Percentiles rank a stretch among this genome's conserved stretches.
phyloP scores from a whole-genome alignment of 805 yeast species.

The Hanseniaspora pseudoguilliermondii region DNA sequence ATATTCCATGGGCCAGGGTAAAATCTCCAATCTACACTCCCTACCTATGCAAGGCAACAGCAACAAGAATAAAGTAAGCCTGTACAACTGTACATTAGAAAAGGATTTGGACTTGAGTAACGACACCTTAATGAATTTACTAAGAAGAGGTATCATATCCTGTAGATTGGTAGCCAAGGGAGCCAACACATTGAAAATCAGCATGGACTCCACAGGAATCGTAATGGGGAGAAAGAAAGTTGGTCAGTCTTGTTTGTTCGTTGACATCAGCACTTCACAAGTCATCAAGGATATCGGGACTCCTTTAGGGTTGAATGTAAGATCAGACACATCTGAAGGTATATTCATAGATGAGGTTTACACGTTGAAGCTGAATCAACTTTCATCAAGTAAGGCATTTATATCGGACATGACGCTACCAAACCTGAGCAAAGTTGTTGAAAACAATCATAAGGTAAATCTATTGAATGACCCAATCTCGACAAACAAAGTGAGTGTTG shows the following conservation, averaged over 20 bases:
- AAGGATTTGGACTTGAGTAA: conserved; percentile 7
- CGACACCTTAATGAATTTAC: conserved; percentile 1
- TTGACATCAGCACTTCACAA: conserved; percentile 7
- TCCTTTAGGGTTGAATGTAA: conserved; percentile 7
- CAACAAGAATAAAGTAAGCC: neutral
- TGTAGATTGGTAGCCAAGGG: conserved; percentile 11
- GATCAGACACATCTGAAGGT: conserved; percentile 7
- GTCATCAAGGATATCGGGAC: conserved; percentile 12
- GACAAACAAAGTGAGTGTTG: neutral
- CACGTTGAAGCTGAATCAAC: conserved; percentile 7
- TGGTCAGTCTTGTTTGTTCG: conserved; percentile 11
- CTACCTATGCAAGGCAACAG: conserved; percentile 12
- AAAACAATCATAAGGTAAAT: neutral
- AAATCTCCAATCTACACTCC: conserved; percentile 9
- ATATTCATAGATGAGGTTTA: conserved; percentile 17
- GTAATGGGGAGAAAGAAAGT: conserved; percentile 12
- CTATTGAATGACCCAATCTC: neutral
- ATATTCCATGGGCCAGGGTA: neutral
- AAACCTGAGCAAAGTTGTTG: neutral
- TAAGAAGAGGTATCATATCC: conserved; percentile 11
- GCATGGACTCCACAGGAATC: conserved; percentile 6
- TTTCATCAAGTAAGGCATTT: conserved; percentile 15
- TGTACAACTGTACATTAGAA: conserved; percentile 6
- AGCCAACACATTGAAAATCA: neutral
- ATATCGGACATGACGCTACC: conserved; percentile 19